These are phyloP conservation scores for Ophiostoma australiae DNA, from an alignment of 2,329 filamentous ascomycete species.

Conservation along the genomic window DNA sequence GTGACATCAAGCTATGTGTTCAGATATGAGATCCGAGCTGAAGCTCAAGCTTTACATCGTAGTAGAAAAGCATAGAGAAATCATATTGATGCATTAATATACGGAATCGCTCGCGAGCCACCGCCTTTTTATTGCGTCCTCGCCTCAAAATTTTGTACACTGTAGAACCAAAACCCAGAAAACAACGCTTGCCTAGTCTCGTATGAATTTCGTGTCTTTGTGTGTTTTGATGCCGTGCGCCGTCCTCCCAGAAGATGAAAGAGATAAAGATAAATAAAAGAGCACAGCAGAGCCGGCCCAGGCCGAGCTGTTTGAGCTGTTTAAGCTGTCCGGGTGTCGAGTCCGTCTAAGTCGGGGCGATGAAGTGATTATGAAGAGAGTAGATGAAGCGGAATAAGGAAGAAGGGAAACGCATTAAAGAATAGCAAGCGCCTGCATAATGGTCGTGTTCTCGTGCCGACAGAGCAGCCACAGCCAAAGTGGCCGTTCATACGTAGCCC, in stretches of 20 bases:
- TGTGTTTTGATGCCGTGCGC: slow-evolving; percentile 18
- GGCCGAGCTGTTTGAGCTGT: background rate
- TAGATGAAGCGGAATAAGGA: background rate
- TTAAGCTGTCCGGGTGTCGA: background rate
- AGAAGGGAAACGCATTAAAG: background rate
- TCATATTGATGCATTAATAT: slow-evolving; percentile 19
- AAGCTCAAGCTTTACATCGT: background rate
- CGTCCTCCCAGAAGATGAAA: slow-evolving; percentile 10
- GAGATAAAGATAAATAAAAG: background rate
- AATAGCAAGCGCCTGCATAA: slow-evolving; percentile 3
- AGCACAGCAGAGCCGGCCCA: background rate
- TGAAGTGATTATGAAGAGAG: slow-evolving; percentile 2
- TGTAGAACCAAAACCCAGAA: slow-evolving; percentile 14
- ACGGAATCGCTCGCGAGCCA: background rate
- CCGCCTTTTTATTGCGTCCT: slow-evolving; percentile 5
- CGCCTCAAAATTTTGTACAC: slow-evolving; percentile 3
- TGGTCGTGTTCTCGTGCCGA: background rate
- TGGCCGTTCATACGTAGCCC: slow-evolving; percentile 56
- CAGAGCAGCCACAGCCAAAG: background rate
- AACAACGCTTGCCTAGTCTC: slow-evolving; percentile 12
- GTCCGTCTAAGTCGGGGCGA: background rate
- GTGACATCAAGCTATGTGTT: slow-evolving; percentile 11
- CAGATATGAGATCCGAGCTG: background rate
- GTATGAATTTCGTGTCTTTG: slow-evolving; percentile 16
- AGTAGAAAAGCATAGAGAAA: background rate